Evolutionary conservation across 1,284 basidiomycete genomes (phyloP).

Genomic region (Cutaneotrichosporon sp.): DNA sequence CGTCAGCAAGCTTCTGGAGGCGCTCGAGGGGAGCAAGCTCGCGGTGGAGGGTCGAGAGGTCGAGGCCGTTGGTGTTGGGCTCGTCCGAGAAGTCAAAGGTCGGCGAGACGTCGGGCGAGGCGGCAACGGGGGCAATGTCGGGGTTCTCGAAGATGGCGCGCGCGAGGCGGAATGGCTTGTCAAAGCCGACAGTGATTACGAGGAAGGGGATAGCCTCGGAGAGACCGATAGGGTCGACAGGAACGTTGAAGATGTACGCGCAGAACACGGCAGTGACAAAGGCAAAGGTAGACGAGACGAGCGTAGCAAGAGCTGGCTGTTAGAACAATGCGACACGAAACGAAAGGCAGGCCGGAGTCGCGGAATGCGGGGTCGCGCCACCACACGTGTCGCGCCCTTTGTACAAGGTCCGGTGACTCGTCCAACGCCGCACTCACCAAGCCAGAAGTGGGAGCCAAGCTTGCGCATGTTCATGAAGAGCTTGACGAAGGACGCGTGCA

Average conservation of each 20-base stretch:
- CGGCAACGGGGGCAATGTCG: conserved; percentile 60
- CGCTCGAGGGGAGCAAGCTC: conserved; percentile 51
- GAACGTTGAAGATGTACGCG: conserved; percentile 78
- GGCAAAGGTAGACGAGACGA: conserved; percentile 82
- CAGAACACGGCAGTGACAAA: conserved; percentile 85
- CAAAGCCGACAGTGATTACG: conserved; percentile 96
- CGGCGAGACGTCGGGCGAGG: conserved; percentile 54
- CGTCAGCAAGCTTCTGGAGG: conserved; percentile 51
- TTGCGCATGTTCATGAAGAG: conserved; percentile 82
- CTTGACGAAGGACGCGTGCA: conserved; percentile 94
- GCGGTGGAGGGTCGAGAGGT: conserved; percentile 49
- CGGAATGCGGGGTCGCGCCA: background rate
- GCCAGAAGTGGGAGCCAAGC: conserved; percentile 86
- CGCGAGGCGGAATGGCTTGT: conserved; percentile 92
- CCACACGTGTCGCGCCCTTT: conserved; percentile 3
- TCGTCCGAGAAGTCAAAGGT: conserved; percentile 29
- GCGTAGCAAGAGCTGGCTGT: conserved; percentile 67
- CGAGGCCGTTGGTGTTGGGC: conserved; percentile 35
- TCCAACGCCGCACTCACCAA: conserved; percentile 56
- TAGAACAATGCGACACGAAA: conserved; percentile 15
- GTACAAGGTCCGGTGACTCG: background rate
- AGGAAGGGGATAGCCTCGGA: conserved; percentile 97
- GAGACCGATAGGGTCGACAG: conserved; percentile 84
- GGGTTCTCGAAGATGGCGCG: conserved; percentile 87
- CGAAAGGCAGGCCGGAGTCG: conserved; percentile 3